A percentile compares a stretch with the other conserved stretches of the same genome.
These are phyloP conservation scores for Cryptococcus floricola DNA, from an alignment of 1,284 basidiomycete genomes.

Conservation along the genomic window DNA sequence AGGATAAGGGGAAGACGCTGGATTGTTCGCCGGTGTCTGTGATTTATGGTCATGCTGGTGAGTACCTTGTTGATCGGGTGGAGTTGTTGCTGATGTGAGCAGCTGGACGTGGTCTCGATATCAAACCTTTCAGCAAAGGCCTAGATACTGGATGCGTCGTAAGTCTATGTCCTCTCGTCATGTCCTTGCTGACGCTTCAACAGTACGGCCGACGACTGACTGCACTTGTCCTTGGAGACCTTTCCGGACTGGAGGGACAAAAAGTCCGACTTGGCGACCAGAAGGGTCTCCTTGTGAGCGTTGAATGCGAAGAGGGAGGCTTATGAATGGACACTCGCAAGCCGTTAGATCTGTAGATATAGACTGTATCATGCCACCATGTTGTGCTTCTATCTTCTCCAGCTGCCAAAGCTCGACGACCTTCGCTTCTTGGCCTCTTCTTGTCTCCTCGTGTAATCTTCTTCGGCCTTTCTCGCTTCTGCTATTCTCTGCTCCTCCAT, in stretches of 20 bases:
- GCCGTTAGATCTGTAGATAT: neutral
- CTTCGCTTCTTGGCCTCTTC: neutral
- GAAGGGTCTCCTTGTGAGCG: constrained; percentile 32
- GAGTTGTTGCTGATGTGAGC: neutral
- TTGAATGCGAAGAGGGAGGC: constrained; percentile 32
- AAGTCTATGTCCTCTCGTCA: constrained; percentile 9
- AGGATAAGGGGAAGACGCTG: constrained; percentile 10
- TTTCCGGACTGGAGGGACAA: constrained; percentile 21
- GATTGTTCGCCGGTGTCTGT: constrained; percentile 69
- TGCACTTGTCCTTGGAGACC: constrained; percentile 41
- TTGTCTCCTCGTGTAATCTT: constrained; percentile 1
- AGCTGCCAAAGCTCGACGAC: neutral
- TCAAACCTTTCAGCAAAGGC: constrained; percentile 73
- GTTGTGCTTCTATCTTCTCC: neutral
- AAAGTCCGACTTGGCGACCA: constrained; percentile 30
- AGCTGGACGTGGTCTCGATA: constrained; percentile 68
- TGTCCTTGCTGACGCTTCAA: neutral
- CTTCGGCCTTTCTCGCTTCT: constrained; percentile 4
- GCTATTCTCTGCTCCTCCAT: constrained; percentile 68
- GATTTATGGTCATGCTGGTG: constrained; percentile 71
- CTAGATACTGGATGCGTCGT: constrained; percentile 75
- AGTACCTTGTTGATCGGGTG: constrained; percentile 5
- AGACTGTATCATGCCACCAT: neutral
- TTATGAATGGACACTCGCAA: neutral
- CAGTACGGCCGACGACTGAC: constrained; percentile 43